A percentile compares a stretch with the other conserved stretches of the same genome.
Conservation (phyloP, 331 rosid genomes). For the Pyrus hybrid region DNA sequence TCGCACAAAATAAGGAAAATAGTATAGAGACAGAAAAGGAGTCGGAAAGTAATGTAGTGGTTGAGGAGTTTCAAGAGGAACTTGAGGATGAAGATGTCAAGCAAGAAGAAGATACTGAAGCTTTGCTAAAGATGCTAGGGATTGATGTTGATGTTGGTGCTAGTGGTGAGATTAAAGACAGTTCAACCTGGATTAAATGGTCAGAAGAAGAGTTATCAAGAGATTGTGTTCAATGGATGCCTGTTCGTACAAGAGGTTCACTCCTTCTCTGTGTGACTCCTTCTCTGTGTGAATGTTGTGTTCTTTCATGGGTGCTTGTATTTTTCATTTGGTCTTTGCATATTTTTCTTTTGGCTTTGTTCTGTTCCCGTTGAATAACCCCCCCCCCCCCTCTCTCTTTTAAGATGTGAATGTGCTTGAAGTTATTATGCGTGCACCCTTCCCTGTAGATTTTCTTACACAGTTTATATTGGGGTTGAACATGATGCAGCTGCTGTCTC, state of each 20-base stretch:
- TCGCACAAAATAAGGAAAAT: conserved; percentile 34
- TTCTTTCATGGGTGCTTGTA: neutral
- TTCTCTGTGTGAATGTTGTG: conserved; percentile 4
- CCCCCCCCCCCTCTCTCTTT: neutral
- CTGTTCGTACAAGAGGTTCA: conserved; percentile 42
- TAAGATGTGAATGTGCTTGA: neutral
- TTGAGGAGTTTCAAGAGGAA: conserved; percentile 47
- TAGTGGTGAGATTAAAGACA: conserved; percentile 55
- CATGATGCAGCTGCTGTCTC: conserved; percentile 31
- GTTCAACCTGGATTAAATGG: conserved; percentile 81
- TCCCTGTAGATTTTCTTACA: conserved; percentile 2
- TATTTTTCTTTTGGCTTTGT: neutral
- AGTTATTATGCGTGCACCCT: neutral
- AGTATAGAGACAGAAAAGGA: conserved; percentile 23
- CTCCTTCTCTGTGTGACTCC: conserved; percentile 10
- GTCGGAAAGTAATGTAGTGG: conserved; percentile 24
- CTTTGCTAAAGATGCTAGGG: conserved; percentile 74
- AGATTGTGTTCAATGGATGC: conserved; percentile 92
- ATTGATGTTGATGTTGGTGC: conserved; percentile 61
- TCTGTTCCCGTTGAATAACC: conserved; percentile 1
- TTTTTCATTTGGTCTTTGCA: neutral
- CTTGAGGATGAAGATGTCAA: conserved; percentile 37
- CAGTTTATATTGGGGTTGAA: conserved; percentile 13
- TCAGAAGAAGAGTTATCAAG: conserved; percentile 78
- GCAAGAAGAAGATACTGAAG: conserved; percentile 70